Percentiles rank a stretch among this genome's conserved stretches.
Evolutionary conservation across 495 filamentous ascomycete genomes (phyloP).

Genomic region (Aspergillus panamensis): DNA sequence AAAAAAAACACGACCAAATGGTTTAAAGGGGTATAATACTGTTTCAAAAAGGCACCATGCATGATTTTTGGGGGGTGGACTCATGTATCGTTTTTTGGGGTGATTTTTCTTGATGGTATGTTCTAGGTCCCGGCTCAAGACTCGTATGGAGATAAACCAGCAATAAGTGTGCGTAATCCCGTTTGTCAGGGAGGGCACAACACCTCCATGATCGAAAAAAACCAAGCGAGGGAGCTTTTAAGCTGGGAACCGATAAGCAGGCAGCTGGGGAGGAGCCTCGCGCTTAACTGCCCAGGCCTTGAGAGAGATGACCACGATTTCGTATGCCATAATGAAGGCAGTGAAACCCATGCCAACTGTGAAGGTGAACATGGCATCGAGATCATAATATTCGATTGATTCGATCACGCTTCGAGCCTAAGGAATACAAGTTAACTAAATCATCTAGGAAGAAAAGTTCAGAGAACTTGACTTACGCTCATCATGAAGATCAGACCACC

Average conservation of each 20-base stretch:
- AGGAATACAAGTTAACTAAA: not conserved
- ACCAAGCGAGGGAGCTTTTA: not conserved
- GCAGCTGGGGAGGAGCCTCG: conserved; percentile 41
- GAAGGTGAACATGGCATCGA: conserved; percentile 88
- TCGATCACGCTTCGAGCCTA: conserved; percentile 68
- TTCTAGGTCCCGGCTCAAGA: not conserved
- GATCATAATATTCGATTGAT: conserved; percentile 69
- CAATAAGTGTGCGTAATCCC: too few relatives aligned
- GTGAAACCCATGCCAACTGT: conserved; percentile 84
- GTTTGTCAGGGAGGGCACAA: too few relatives aligned
- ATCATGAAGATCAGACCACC: conserved; percentile 93
- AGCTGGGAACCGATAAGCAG: conserved; percentile 26
- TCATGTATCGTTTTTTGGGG: conserved; percentile 2
- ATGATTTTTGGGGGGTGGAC: not conserved
- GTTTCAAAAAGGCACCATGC: conserved; percentile 4
- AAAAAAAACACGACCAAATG: conserved; percentile 5
- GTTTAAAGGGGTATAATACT: conserved; percentile 18
- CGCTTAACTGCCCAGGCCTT: conserved; percentile 82
- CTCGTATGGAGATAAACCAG: not conserved
- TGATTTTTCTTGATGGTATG: not conserved
- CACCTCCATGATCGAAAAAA: too few relatives aligned
- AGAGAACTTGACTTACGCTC: conserved; percentile 57
- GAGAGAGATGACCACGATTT: conserved; percentile 71
- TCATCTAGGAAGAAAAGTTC: not conserved
- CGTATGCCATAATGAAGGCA: conserved; percentile 82